Percentiles rank a stretch among this genome's conserved stretches.
These are phyloP conservation scores for Hypocreales sp. DNA, from an alignment of 2,329 filamentous ascomycete genomes.

Conservation along the genomic window DNA sequence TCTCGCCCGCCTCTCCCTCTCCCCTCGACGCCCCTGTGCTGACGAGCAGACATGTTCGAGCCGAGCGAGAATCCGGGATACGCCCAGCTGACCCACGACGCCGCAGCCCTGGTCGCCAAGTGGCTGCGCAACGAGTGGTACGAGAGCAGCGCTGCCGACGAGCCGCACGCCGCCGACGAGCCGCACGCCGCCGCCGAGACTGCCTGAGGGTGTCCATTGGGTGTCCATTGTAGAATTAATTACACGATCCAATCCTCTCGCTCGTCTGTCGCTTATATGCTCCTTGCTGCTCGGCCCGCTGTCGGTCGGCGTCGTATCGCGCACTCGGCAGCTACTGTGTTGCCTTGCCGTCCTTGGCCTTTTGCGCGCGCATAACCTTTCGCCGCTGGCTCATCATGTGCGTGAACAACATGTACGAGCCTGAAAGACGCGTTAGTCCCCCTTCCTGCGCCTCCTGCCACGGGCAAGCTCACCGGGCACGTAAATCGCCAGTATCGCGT, in stretches of 20 bases:
- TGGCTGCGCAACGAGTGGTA: slow-evolving; percentile 59
- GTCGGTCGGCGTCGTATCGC: too few relatives aligned
- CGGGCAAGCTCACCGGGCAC: slow-evolving; percentile 55
- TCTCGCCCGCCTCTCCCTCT: not conserved
- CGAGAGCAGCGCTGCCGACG: slow-evolving; percentile 29
- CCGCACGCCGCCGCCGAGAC: too few relatives aligned
- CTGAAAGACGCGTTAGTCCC: slow-evolving; percentile 14
- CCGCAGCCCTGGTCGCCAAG: slow-evolving; percentile 45
- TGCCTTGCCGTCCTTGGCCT: slow-evolving; percentile 27
- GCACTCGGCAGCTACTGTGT: too few relatives aligned
- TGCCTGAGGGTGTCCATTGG: too few relatives aligned
- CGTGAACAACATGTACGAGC: slow-evolving; percentile 72
- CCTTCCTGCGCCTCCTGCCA: not conserved
- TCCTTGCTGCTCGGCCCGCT: too few relatives aligned
- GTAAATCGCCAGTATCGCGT: slow-evolving; percentile 56
- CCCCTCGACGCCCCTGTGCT: too few relatives aligned
- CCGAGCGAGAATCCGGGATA: slow-evolving; percentile 59
- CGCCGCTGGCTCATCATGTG: slow-evolving; percentile 88
- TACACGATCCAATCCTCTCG: not conserved
- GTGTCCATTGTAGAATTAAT: not conserved
- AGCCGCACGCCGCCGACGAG: too few relatives aligned
- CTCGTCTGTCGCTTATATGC: too few relatives aligned
- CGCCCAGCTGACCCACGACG: slow-evolving; percentile 46
- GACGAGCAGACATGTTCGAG: slow-evolving; percentile 62
- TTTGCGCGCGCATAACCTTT: slow-evolving; percentile 57